Conservation (phyloP, 768 basidiomycete genomes). For the Polyporus arcularius region DNA sequence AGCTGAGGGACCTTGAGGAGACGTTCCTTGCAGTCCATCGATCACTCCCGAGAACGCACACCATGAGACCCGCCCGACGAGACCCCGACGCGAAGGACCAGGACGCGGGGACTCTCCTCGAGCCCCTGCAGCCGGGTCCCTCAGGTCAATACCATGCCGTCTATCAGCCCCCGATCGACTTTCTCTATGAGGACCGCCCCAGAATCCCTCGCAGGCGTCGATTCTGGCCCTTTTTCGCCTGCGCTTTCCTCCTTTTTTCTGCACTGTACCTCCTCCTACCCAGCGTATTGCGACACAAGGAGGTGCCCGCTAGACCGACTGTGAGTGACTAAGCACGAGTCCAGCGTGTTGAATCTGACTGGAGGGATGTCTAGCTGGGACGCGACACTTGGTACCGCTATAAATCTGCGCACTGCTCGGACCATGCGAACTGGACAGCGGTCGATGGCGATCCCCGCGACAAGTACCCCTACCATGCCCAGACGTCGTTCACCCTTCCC, state of each 20-base stretch:
- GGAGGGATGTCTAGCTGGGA: too few species aligned
- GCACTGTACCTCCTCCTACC: constrained; percentile 1
- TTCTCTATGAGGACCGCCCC: background rate
- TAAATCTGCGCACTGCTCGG: background rate
- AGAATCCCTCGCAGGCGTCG: constrained; percentile 12
- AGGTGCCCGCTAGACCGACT: too few species aligned
- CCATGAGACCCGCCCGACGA: background rate
- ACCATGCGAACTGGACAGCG: constrained; percentile 7
- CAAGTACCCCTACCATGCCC: constrained; percentile 6
- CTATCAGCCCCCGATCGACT: background rate
- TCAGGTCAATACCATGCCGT: background rate
- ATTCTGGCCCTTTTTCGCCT: constrained; percentile 12
- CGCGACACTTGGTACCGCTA: background rate
- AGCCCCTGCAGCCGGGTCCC: too few species aligned
- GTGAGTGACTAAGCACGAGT: too few species aligned
- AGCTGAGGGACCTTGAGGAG: background rate
- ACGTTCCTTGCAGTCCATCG: background rate
- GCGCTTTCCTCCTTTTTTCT: constrained; percentile 4
- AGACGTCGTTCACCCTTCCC: constrained; percentile 16
- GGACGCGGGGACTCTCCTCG: too few species aligned
- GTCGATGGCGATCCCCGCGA: background rate
- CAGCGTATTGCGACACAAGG: too few species aligned
- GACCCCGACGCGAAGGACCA: too few species aligned
- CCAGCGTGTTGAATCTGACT: too few species aligned
- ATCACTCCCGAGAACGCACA: constrained; percentile 1